A percentile compares a stretch with the other conserved stretches of the same genome.
Conservation (phyloP, 805 yeast genomes). For the Metschnikowia corniflorae region DNA sequence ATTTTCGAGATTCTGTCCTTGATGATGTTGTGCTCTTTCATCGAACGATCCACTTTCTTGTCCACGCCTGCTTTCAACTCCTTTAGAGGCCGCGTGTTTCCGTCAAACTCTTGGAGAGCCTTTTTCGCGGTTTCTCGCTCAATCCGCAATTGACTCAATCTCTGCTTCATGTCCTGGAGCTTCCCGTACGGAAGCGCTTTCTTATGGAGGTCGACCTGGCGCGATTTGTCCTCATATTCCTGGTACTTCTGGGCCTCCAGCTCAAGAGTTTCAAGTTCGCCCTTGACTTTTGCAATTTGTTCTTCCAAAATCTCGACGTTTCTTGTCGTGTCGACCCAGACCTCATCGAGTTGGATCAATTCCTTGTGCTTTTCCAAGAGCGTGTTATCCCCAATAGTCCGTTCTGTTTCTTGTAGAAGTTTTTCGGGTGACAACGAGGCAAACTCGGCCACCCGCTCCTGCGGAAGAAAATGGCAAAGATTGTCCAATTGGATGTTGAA, state of each 20-base stretch:
- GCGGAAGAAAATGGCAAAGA: conserved; percentile 91
- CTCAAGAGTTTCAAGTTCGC: conserved; percentile 37
- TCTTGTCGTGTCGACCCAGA: conserved; percentile 25
- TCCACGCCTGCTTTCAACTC: conserved; percentile 3
- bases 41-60: not conserved
- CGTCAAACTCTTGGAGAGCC: conserved; percentile 25
- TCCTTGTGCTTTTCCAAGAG: conserved; percentile 54
- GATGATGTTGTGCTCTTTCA: not conserved
- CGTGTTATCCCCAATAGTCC: conserved; percentile 67
- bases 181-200: conserved; percentile 41
- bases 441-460: conserved; percentile 90
- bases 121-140: conserved; percentile 35
- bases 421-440: conserved; percentile 76
- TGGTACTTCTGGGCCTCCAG: conserved; percentile 46
- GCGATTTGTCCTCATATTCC: conserved; percentile 44
- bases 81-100: conserved; percentile 24
- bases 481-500: conserved; percentile 85
- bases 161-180: conserved; percentile 34
- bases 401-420: conserved; percentile 70
- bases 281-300: conserved; percentile 30
- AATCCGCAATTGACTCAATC: conserved; percentile 29
- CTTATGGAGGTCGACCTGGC: conserved; percentile 35
- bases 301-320: conserved; percentile 26
- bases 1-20: conserved; percentile 3
- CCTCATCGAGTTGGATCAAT: conserved; percentile 50